Conservation (phyloP, 129 eudicot genomes). For the Escallonia herrerae region DNA sequence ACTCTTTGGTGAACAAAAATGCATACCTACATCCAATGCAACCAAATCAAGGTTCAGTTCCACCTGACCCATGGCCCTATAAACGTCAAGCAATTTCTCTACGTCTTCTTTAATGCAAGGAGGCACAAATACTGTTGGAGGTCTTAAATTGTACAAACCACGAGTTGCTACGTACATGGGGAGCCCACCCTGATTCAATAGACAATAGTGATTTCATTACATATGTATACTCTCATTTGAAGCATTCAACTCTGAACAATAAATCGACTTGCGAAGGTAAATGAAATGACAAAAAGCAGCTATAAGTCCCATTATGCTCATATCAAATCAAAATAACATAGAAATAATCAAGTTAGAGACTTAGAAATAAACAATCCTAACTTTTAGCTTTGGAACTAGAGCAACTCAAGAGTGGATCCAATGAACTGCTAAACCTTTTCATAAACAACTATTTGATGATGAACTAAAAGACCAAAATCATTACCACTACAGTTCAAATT, state of each 20-base stretch:
- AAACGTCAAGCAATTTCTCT: slow-evolving; percentile 74
- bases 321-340: not conserved
- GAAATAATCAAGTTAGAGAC: not conserved
- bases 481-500: too few species aligned
- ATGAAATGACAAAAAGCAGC: not conserved
- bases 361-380: not conserved
- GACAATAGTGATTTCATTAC: not conserved
- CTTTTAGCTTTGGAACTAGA: not conserved
- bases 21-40: slow-evolving; percentile 80
- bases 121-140: slow-evolving; percentile 93
- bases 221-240: not conserved
- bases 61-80: slow-evolving; percentile 80
- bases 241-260: slow-evolving; percentile 3
- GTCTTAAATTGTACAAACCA: slow-evolving; percentile 76
- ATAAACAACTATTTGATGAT: too few species aligned
- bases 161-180: slow-evolving; percentile 96
- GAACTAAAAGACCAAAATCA: too few species aligned
- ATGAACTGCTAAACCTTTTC: not conserved
- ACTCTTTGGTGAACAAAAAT: not conserved
- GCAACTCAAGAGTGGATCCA: not conserved
- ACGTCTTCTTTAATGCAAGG: slow-evolving; percentile 85
- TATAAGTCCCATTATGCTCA: not conserved
- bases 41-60: slow-evolving; percentile 87
- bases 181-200: slow-evolving; percentile 75
- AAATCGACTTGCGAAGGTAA: not conserved